Evolutionary conservation across 148 eudicot species (phyloP), one percentile per base, ranked within the genome.

Genomic region (Camellia japonica): DNA sequence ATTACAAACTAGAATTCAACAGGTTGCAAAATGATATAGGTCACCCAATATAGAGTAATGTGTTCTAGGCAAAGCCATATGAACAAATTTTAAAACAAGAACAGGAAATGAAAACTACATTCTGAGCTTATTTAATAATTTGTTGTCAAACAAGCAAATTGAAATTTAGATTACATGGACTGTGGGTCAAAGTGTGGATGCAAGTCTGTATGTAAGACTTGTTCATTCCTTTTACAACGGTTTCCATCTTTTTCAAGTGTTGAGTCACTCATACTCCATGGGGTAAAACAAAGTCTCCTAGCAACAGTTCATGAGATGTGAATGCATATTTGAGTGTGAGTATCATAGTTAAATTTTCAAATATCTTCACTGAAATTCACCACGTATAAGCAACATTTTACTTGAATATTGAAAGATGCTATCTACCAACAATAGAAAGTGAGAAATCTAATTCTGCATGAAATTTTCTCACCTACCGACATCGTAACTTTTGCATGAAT

Each of bases 351-450:
- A 55, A 55, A 49, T 49, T 49, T 49, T 6, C 5, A 49, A 49
- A 1, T 7, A 49, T 49, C 52, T 49, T 49, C 52, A 49, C 52
- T 49, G 52, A 49, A 49, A 49, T 49, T 49, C 52, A 49, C 52
- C 52, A 49, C 7, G 2, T 49, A 49, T 11, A 8, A 12, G 58
- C 3, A 12, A 55, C 8, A 55, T 55, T 8, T 0, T 2, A 8
- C 71, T 14, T 67, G 49, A 67, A 67, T 42, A 47, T 67, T 67
- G 49, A 67, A 67, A 41, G 71, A 42, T 66, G 70, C 42, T 41
- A 55, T 55, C 11, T 13, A n/a, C 47, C 6, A 67, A 41, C 8
- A 41, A 30, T 30, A 30, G 49, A 41, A 41, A 67, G 58, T 20
- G 51, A 71, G 75, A 23, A 71, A 71, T 6, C 12, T 10, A 10